Evolutionary conservation across 257 asterid species (phyloP).

Genomic region (Forsythia viridissima): DNA sequence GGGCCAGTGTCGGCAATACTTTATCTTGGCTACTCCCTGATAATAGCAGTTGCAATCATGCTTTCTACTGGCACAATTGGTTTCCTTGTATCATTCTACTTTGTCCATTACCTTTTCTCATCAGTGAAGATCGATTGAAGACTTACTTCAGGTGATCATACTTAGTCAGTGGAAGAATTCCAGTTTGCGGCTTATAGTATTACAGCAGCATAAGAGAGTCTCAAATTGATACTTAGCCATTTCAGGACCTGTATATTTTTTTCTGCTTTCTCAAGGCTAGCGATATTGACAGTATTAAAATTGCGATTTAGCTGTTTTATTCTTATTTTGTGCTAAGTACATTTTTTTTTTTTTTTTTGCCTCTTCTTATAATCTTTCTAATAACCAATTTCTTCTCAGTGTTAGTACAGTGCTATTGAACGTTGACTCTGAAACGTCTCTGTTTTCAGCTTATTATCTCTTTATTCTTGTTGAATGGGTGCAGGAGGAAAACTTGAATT

Average conservation of each 20-base stretch:
- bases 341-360: neutral
- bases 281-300: constrained; percentile 21
- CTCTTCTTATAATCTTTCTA: neutral
- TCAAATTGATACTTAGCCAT: constrained; percentile 8
- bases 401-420: neutral
- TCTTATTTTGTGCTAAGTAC: neutral
- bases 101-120: constrained; percentile 49
- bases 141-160: neutral
- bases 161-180: neutral
- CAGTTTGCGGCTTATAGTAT: neutral
- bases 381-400: neutral
- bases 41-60: constrained; percentile 52
- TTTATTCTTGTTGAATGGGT: neutral
- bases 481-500: neutral
- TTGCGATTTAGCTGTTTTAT: constrained; percentile 32
- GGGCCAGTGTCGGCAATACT: constrained; percentile 54
- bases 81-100: constrained; percentile 49
- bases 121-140: constrained; percentile 50
- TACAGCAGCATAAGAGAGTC: constrained; percentile 6
- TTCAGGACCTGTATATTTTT: constrained; percentile 12
- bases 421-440: neutral
- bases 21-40: constrained; percentile 48
- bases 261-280: constrained; percentile 22
- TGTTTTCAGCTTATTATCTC: neutral
- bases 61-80: constrained; percentile 49